These are phyloP conservation scores for Termitomyces sp. DNA, from an alignment of 768 basidiomycete species.

Conservation along the genomic window DNA sequence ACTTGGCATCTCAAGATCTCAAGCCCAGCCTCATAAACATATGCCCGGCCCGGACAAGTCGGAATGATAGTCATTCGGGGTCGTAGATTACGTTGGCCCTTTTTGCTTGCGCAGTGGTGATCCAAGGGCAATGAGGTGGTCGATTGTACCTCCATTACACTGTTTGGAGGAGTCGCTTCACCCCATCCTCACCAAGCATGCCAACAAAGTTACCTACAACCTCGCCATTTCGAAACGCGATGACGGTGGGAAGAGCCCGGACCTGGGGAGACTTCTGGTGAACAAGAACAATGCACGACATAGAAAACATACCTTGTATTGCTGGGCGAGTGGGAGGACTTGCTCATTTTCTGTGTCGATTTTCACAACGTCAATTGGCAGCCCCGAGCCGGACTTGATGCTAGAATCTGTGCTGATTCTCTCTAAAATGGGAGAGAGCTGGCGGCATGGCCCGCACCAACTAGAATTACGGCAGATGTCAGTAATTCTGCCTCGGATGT, in stretches of 20 bases:
- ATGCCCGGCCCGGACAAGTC: background rate
- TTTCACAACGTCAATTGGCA: constrained; percentile 66
- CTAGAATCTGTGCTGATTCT: constrained; percentile 43
- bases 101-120: background rate
- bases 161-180: constrained; percentile 41
- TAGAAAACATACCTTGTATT: constrained; percentile 40
- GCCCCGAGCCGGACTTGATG: constrained; percentile 45
- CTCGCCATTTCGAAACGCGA: constrained; percentile 67
- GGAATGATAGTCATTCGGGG: background rate
- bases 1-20: background rate
- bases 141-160: constrained; percentile 21
- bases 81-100: background rate
- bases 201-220: constrained; percentile 60
- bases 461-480: constrained; percentile 27
- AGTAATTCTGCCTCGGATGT: background rate
- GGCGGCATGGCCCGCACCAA: constrained; percentile 77
- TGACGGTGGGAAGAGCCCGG: constrained; percentile 71
- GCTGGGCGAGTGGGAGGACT: constrained; percentile 42
- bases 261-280: constrained; percentile 38
- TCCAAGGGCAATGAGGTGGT: background rate
- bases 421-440: constrained; percentile 66
- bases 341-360: constrained; percentile 56
- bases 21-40: background rate
- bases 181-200: constrained; percentile 38
- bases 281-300: background rate